Evolutionary conservation across 306 rosid species (phyloP), one percentile per base, ranked within the genome.

Genomic region (Leucaena leucocephala): DNA sequence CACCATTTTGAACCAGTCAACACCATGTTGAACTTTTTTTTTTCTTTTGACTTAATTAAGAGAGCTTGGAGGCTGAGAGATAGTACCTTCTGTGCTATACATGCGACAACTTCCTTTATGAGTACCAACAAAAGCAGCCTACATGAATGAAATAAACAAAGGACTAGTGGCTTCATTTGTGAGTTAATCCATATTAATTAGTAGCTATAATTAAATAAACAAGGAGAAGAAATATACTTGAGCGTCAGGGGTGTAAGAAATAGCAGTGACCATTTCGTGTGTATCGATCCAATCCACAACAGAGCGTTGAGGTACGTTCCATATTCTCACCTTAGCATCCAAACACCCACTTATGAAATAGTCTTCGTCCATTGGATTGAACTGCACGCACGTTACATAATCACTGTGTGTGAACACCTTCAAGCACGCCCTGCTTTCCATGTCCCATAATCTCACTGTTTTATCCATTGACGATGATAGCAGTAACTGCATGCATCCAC

Each of bases 381-480:
- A 91, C 52, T 93, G 93, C 79, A 93, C 81, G 91, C 95, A 87
- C 46, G 98, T 93, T 38, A 93, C 98, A 80, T 91, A 93, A 74
- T 93, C 93, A 42, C 86, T 93, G 83, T 93, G 98, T 2, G 93
- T 82, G 78, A 91, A 91, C 84, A 77, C n/a, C 77, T 89, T 84
- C 35, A 93, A 76, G 72, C 98, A 91, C 40, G 71, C 82, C 87
- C 78, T 89, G 70, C 74, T 84, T 75, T 89, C 94, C 87, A 89
- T 44, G 78, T 88, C 92, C 98, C 98, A 91, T 59, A 91, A 82
- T 74, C 97, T 89, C 55, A 91, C 97, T 35, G 97, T 93, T 81
- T 93, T 93, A 86, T 93, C 98, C 94, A 87, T 91, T 44, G 98
- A 93, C 42, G 98, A 91, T 22, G 98, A 93, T 21, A 93, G 94